Evolutionary conservation across 2,329 filamentous ascomycete species (phyloP).

Genomic region (Cordyceps militaris): DNA sequence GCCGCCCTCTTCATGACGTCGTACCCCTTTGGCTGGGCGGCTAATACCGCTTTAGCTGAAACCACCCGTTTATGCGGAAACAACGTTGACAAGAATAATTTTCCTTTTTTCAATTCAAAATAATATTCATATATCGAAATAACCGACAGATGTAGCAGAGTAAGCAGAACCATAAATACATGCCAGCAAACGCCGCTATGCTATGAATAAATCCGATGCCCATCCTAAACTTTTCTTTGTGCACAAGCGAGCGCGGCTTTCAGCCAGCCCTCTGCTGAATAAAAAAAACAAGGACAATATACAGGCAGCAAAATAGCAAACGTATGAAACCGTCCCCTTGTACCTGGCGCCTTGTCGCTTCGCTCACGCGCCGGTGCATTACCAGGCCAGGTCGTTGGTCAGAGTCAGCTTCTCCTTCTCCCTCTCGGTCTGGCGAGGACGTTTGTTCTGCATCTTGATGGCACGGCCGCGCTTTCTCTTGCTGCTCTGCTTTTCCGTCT

Average conservation of each 20-base stretch:
- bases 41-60: neutral
- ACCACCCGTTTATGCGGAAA: neutral
- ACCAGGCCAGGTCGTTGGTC: constrained; percentile 38
- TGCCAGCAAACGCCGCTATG: constrained; percentile 13
- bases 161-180: constrained; percentile 4
- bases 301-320: neutral
- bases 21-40: neutral
- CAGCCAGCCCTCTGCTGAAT: neutral
- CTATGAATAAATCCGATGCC: constrained; percentile 10
- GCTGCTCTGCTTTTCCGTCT: constrained; percentile 47
- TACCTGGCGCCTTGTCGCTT: neutral
- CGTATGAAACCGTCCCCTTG: neutral
- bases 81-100: too few relatives aligned
- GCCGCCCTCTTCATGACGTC: constrained; percentile 5
- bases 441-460: constrained; percentile 40
- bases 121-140: constrained; percentile 12
- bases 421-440: constrained; percentile 39
- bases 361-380: constrained; percentile 6
- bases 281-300: neutral
- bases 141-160: constrained; percentile 1
- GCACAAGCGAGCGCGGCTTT: neutral
- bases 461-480: constrained; percentile 47
- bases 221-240: neutral
- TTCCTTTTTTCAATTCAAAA: neutral
- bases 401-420: constrained; percentile 51